Evolutionary conservation across 225 moss, liverwort and hornwort genomes (phyloP), one percentile per base, ranked within the genome.

Genomic region (Thuidium tamariscinum): DNA sequence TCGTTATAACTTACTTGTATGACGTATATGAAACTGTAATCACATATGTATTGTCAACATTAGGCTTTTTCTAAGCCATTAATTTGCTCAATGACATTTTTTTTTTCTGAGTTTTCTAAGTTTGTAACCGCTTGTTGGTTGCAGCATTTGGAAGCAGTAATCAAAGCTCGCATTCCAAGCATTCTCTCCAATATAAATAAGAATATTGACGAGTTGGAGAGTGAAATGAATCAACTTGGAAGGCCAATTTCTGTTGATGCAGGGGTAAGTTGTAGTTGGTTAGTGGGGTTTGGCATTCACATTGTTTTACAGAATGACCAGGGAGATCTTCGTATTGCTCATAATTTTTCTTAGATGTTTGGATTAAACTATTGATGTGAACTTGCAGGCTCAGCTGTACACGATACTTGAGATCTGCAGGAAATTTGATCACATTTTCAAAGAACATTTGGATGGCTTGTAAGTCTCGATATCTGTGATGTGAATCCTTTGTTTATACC

Each of bases 391-490:
- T 54, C 96, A 95, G 83, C 82, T 97, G 42, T 97, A 97, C 62
- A 96, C 97, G 26, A 94, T 97, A 67, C 76, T 97, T 46, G 97
- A 97, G 88, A 94, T 95, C 30, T 97, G 97, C 88, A 91, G 95
- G 62, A 94, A 95, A 39, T 95, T 97, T 76, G 97, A 97, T 88
- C 95, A 95, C 30, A 93, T 94, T 32, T 97, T 97, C 61, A 96
- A 96, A 86, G 97, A 97, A 49, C 97, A 97, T 86, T 82, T 97
- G 64, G 97, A 97, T 66, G 97, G 97, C 82, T 91, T 93, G 95
- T 95, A 88, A 88, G 92, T 88, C 37, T 51, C 59, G 13, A 77
- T 57, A 87, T 52, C 26, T 42, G 27, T 26, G 69, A 64, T 6
- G 2, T 34, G 10, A 60, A 30, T 59, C 64, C 29, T 73, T 44